Conservation (phyloP, 2,329 filamentous ascomycete genomes). For the Fusarium sp. region DNA sequence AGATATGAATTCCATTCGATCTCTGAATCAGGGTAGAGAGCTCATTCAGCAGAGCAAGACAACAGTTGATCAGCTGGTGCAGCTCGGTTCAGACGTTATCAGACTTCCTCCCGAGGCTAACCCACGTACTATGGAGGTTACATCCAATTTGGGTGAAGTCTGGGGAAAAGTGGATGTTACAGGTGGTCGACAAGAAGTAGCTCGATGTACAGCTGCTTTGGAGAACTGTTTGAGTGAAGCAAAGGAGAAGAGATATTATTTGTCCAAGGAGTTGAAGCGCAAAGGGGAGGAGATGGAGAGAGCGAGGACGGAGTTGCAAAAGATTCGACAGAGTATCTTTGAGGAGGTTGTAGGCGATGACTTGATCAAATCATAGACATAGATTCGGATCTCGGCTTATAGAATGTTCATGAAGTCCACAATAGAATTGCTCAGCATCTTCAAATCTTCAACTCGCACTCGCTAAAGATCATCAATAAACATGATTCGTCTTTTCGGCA, state of each 20-base stretch:
- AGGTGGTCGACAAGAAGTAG: slow-evolving; percentile 53
- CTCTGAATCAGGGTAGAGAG: slow-evolving; percentile 31
- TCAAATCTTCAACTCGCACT: not conserved
- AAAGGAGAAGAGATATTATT: slow-evolving; percentile 45
- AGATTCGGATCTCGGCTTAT: not conserved
- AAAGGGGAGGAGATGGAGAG: slow-evolving; percentile 49
- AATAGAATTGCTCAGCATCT: slow-evolving; percentile 9
- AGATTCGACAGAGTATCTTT: slow-evolving; percentile 56
- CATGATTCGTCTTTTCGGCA: slow-evolving; percentile 27
- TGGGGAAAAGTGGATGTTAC: slow-evolving; percentile 65
- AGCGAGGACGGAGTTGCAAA: slow-evolving; percentile 57
- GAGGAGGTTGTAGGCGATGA: slow-evolving; percentile 31
- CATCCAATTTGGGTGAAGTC: slow-evolving; percentile 57
- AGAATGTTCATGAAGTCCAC: not conserved
- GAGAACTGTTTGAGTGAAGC: slow-evolving; percentile 50
- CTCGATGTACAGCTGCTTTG: slow-evolving; percentile 51
- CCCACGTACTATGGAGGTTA: slow-evolving; percentile 54
- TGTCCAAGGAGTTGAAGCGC: slow-evolving; percentile 50
- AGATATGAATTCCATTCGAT: slow-evolving; percentile 40
- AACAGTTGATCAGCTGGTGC: slow-evolving; percentile 26
- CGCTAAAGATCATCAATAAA: not conserved
- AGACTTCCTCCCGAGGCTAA: slow-evolving; percentile 54
- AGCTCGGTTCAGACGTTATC: slow-evolving; percentile 21
- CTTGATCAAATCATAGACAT: slow-evolving; percentile 11
- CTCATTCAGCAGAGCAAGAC: slow-evolving; percentile 23